Conservation (phyloP, 495 filamentous ascomycete species). For the Penicillium macrosclerotiorum region DNA sequence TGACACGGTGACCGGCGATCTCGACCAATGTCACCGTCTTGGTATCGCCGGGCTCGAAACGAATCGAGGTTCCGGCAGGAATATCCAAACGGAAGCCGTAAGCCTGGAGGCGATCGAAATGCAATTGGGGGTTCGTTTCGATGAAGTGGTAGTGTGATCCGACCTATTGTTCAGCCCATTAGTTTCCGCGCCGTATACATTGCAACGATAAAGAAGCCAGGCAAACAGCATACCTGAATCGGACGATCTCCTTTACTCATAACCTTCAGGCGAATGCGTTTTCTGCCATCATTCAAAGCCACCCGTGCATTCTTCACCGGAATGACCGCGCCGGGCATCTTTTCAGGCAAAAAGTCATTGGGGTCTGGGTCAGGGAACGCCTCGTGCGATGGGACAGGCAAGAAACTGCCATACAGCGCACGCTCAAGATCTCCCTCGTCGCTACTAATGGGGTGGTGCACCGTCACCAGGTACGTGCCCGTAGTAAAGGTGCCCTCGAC, state of each 20-base stretch:
- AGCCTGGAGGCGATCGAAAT: conserved; percentile 83
- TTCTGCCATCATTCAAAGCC: conserved; percentile 69
- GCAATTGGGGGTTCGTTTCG: conserved; percentile 85
- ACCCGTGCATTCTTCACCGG: conserved; percentile 63
- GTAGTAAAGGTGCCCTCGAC: conserved; percentile 91
- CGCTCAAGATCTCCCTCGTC: conserved; percentile 84
- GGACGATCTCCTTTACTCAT: conserved; percentile 88
- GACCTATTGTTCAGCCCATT: conserved; percentile 45
- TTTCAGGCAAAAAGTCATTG: conserved; percentile 59
- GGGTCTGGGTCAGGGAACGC: conserved; percentile 64
- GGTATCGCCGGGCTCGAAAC: conserved; percentile 92
- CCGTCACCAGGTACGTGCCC: conserved; percentile 93
- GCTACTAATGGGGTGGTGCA: conserved; percentile 83
- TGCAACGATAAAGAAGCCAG: too few species aligned
- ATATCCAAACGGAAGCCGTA: conserved; percentile 91
- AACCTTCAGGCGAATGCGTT: conserved; percentile 70
- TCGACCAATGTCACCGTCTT: conserved; percentile 93
- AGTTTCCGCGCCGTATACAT: background rate
- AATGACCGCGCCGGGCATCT: conserved; percentile 78
- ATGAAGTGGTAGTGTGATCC: conserved; percentile 97
- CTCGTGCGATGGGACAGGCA: conserved; percentile 71
- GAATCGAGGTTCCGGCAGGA: conserved; percentile 84
- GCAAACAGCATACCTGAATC: conserved; percentile 79
- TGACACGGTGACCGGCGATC: conserved; percentile 80
- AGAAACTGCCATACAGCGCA: conserved; percentile 89